A percentile compares a stretch with the other conserved stretches of the same genome.
Conservation (phyloP, 768 basidiomycete genomes). For the Rhodotorula babjevae region DNA sequence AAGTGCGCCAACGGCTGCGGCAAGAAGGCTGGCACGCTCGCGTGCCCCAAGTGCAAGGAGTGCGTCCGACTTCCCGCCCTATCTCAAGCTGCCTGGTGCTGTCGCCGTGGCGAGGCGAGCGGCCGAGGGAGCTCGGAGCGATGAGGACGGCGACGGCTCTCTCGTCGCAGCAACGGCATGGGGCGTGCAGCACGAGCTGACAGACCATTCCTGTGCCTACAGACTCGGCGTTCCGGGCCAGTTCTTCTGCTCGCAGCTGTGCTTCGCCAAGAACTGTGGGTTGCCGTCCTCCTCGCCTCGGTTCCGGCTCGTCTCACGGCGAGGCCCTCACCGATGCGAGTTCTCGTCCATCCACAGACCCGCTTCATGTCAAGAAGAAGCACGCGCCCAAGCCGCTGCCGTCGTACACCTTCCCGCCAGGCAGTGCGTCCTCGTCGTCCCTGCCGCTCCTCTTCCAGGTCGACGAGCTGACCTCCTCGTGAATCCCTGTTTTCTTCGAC, state of each 20-base stretch:
- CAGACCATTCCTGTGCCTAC: background rate
- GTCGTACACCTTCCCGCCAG: slow-evolving; percentile 11
- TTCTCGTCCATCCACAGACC: slow-evolving; percentile 1
- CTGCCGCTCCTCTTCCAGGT: background rate
- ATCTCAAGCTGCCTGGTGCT: background rate
- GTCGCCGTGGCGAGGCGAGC: too few species aligned
- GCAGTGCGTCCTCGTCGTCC: slow-evolving; percentile 15
- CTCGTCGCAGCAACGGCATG: background rate
- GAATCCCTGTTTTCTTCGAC: background rate
- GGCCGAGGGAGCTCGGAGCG: background rate
- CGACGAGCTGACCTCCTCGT: background rate
- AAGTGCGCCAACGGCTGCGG: slow-evolving; percentile 27
- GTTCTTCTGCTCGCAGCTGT: slow-evolving; percentile 24
- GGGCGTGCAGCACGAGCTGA: background rate
- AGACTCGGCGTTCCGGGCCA: slow-evolving; percentile 11
- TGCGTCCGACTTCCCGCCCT: background rate
- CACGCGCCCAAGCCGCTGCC: background rate
- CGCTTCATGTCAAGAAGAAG: slow-evolving; percentile 22
- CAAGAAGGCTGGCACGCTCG: slow-evolving; percentile 11
- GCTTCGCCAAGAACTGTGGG: slow-evolving; percentile 31
- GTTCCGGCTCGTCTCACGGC: background rate
- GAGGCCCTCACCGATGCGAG: background rate
- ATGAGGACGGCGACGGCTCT: background rate
- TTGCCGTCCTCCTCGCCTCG: background rate
- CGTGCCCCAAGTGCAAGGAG: slow-evolving; percentile 22